Conservation (phyloP, 148 eudicot genomes). For the Rhododendron simsii region DNA sequence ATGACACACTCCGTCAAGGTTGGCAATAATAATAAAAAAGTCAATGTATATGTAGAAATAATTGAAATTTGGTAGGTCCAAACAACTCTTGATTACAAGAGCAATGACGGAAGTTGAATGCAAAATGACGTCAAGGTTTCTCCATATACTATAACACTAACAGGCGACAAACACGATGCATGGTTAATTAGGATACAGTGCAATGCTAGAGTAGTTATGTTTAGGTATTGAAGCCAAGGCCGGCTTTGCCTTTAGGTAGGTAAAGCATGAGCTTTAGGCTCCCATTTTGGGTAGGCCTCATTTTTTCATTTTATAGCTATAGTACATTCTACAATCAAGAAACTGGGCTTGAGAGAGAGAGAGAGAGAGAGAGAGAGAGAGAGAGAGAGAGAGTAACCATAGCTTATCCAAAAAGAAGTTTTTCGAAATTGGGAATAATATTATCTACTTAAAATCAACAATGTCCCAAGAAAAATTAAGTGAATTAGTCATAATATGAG, state of each 20-base stretch:
- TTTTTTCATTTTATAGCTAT: too few relatives aligned
- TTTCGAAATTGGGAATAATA: too few relatives aligned
- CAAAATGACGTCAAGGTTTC: neutral
- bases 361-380: too few relatives aligned
- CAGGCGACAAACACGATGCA: neutral
- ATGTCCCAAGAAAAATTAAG: too few relatives aligned
- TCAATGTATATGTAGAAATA: neutral
- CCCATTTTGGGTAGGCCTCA: too few relatives aligned
- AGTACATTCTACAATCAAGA: too few relatives aligned
- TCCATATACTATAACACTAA: neutral
- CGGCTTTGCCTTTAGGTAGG: too few relatives aligned
- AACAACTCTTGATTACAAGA: neutral
- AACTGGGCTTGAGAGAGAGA: too few relatives aligned
- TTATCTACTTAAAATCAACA: too few relatives aligned
- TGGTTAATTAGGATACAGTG: neutral
- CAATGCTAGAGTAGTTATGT: neutral
- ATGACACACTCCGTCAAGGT: neutral
- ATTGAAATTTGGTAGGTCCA: neutral
- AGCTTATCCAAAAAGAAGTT: too few relatives aligned
- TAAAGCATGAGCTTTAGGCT: neutral
- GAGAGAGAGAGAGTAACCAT: too few relatives aligned
- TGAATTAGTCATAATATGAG: too few relatives aligned
- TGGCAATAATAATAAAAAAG: neutral
- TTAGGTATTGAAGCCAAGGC: neutral
- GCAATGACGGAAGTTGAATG: neutral